Percentiles rank a stretch among this genome's conserved stretches.
phyloP scores from a whole-genome alignment of 2,329 filamentous ascomycete genomes.

The Fusarium cicatricum region DNA sequence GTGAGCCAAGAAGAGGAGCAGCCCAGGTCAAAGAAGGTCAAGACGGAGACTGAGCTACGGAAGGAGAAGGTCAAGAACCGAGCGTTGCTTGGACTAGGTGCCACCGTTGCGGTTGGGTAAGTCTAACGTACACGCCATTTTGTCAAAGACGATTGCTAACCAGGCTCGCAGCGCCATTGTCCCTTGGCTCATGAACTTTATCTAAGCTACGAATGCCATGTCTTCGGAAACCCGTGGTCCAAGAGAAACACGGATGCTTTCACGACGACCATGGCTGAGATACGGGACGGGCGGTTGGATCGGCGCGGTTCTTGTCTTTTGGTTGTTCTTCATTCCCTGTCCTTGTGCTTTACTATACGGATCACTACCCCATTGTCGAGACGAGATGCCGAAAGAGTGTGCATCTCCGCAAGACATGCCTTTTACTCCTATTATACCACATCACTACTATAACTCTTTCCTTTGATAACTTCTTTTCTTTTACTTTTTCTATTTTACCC shows the following conservation, averaged over 20 bases:
- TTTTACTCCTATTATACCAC: constrained; percentile 29
- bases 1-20: constrained; percentile 53
- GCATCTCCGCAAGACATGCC: constrained; percentile 12
- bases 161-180: constrained; percentile 52
- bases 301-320: constrained; percentile 40
- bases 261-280: constrained; percentile 34
- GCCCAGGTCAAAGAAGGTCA: constrained; percentile 75
- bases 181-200: constrained; percentile 61
- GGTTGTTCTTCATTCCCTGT: constrained; percentile 28
- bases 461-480: constrained; percentile 14
- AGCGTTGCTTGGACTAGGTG: constrained; percentile 84
- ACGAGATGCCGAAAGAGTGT: constrained; percentile 17
- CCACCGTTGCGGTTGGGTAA: constrained; percentile 90
- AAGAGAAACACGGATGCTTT: constrained; percentile 14
- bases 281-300: constrained; percentile 40
- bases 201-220: constrained; percentile 48
- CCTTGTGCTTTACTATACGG: constrained; percentile 28
- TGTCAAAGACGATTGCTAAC: constrained; percentile 21
- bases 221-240: constrained; percentile 25
- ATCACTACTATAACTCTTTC: constrained; percentile 19
- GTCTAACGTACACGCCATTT: constrained; percentile 49
- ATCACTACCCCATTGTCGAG: constrained; percentile 31
- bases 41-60: constrained; percentile 81
- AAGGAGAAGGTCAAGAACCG: constrained; percentile 88
- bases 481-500: constrained; percentile 7